Conservation (phyloP, 768 basidiomycete genomes). For the Astraeus odoratus region DNA sequence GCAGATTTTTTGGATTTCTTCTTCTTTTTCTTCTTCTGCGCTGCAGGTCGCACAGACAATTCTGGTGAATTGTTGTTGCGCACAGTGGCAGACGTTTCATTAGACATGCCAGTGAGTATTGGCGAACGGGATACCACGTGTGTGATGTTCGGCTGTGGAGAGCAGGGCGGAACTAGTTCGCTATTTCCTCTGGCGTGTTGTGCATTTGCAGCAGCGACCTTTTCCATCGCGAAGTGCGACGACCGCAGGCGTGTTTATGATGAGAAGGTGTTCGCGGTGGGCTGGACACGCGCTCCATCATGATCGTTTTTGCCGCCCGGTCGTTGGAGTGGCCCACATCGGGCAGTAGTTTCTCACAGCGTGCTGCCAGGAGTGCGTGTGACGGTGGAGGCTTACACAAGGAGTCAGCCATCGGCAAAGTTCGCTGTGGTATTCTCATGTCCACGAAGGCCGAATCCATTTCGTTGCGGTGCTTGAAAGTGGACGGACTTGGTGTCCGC, state of each 20-base stretch:
- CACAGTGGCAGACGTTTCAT: conserved; percentile 15
- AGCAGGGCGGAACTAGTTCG: no score
- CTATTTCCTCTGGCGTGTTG: no score
- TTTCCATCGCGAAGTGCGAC: neutral
- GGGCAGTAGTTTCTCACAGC: conserved; percentile 1
- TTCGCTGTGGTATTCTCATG: no score
- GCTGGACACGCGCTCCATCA: neutral
- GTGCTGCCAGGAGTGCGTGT: no score
- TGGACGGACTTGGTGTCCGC: no score
- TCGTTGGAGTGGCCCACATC: neutral
- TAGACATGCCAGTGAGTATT: conserved; percentile 1
- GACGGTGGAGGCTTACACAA: no score
- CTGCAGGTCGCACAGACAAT: conserved; percentile 14
- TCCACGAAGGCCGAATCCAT: no score
- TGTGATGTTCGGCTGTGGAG: neutral
- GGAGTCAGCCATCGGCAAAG: no score
- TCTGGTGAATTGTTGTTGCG: conserved; percentile 13
- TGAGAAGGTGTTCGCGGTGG: neutral
- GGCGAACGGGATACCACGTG: no score
- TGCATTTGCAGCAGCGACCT: no score
- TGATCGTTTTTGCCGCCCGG: neutral
- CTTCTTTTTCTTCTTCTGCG: conserved; percentile 65
- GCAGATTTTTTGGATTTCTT: conserved; percentile 54
- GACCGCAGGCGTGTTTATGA: neutral
- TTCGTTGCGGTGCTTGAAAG: no score